Evolutionary conservation across 2,329 filamentous ascomycete genomes (phyloP).

Genomic region (Aspergillus carbonarius): DNA sequence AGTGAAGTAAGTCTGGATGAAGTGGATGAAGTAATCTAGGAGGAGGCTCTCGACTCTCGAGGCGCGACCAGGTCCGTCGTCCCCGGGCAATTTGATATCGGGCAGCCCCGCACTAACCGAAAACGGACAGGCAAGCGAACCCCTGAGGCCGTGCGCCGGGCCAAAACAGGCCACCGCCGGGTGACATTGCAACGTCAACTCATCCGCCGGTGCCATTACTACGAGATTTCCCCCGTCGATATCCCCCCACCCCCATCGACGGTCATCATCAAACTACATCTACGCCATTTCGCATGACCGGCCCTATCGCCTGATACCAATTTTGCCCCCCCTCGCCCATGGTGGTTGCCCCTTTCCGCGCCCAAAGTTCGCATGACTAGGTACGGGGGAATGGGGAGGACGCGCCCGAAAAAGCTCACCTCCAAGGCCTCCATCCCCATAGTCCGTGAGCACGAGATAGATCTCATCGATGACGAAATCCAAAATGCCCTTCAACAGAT

Average conservation of each 20-base stretch:
- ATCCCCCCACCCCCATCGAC: constrained; percentile 49
- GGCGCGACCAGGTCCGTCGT: too few species aligned
- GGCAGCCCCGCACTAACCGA: constrained; percentile 44
- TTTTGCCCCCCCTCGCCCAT: constrained; percentile 59
- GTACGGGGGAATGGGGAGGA: constrained; percentile 49
- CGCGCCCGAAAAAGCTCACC: constrained; percentile 71
- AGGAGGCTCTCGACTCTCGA: too few species aligned
- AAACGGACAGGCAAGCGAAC: constrained; percentile 42
- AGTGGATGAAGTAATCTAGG: too few species aligned
- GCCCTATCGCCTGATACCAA: constrained; percentile 63
- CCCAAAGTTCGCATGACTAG: constrained; percentile 45
- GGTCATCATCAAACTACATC: constrained; percentile 58
- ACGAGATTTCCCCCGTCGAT: constrained; percentile 32
- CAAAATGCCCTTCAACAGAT: constrained; percentile 80
- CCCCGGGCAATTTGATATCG: constrained; percentile 41
- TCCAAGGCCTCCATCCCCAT: constrained; percentile 85
- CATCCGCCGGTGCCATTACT: constrained; percentile 38
- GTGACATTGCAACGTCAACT: constrained; percentile 47
- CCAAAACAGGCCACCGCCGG: constrained; percentile 43
- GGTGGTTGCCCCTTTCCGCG: constrained; percentile 38
- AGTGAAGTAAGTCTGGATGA: too few species aligned
- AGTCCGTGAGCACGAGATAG: constrained; percentile 86
- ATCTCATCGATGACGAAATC: constrained; percentile 81
- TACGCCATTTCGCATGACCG: constrained; percentile 54
- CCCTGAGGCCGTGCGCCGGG: constrained; percentile 43